These are phyloP conservation scores for Aspergillaceae sp. DNA, from an alignment of 2,329 filamentous ascomycete genomes.

Conservation along the genomic window DNA sequence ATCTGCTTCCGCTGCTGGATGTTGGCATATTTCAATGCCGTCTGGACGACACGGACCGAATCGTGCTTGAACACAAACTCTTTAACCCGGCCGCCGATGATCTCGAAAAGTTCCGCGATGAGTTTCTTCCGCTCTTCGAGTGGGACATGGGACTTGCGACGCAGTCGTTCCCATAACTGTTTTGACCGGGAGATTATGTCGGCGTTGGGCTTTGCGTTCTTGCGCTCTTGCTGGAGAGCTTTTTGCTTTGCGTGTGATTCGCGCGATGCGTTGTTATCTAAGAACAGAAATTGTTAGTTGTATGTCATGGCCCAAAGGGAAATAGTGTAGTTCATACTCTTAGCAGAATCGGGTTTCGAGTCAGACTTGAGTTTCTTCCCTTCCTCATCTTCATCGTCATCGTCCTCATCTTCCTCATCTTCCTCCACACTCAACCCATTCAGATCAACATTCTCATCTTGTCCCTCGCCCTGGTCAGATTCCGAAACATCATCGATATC, in stretches of 20 bases:
- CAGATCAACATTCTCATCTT: slow-evolving; percentile 23
- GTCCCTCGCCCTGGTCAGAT: slow-evolving; percentile 31
- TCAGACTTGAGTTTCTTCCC: slow-evolving; percentile 10
- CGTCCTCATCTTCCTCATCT: slow-evolving; percentile 40
- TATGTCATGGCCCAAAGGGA: slow-evolving; percentile 1
- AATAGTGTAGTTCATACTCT: too few relatives aligned
- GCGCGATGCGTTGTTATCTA: slow-evolving; percentile 58
- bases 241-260: slow-evolving; percentile 94
- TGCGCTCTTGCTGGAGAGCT: slow-evolving; percentile 76
- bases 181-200: slow-evolving; percentile 83
- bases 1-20: slow-evolving; percentile 78
- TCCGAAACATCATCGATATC: slow-evolving; percentile 47
- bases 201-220: slow-evolving; percentile 84
- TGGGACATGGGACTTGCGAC: slow-evolving; percentile 86
- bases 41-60: slow-evolving; percentile 91
- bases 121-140: slow-evolving; percentile 80
- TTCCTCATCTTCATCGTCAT: slow-evolving; percentile 17
- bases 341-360: slow-evolving; percentile 5
- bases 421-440: slow-evolving; percentile 42
- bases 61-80: slow-evolving; percentile 99
- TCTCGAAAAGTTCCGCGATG: slow-evolving; percentile 79
- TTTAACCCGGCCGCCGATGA: slow-evolving; percentile 82
- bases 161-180: slow-evolving; percentile 92
- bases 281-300: not conserved
- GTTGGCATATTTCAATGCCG: slow-evolving; percentile 90